Evolutionary conservation across 2,329 filamentous ascomycete genomes (phyloP).

Genomic region (Orbilia oligospora): DNA sequence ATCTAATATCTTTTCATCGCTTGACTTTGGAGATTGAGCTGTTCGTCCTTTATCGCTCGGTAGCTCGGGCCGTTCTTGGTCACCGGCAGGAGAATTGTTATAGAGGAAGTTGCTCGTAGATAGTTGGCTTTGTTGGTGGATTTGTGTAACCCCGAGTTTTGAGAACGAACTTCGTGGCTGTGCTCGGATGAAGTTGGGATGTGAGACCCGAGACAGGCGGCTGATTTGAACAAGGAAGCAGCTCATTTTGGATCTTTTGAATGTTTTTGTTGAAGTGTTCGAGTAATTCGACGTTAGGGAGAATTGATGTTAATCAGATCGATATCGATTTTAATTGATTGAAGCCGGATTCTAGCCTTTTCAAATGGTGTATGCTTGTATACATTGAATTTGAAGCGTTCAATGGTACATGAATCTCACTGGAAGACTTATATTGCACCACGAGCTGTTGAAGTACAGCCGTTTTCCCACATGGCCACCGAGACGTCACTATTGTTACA

Average conservation of each 20-base stretch:
- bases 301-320: too few species aligned
- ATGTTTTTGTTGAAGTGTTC: not conserved
- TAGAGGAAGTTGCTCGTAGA: conserved; percentile 23
- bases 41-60: conserved; percentile 36
- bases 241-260: not conserved
- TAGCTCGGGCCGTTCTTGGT: conserved; percentile 31
- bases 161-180: not conserved
- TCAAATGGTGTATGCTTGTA: too few species aligned
- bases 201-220: not conserved
- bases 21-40: conserved; percentile 43
- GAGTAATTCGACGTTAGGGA: not conserved
- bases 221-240: not conserved
- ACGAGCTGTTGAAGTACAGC: not conserved
- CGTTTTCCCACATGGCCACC: not conserved
- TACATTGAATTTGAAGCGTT: not conserved
- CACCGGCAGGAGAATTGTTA: conserved; percentile 19
- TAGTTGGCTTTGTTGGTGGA: conserved; percentile 12
- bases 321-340: not conserved
- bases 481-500: conserved; percentile 1
- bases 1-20: conserved; percentile 55
- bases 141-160: conserved; percentile 3
- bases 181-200: not conserved
- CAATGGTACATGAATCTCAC: not conserved
- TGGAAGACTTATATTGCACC: not conserved
- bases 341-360: too few species aligned